Evolutionary conservation across 306 rosid species (phyloP).

Genomic region (Vachellia collinsii): DNA sequence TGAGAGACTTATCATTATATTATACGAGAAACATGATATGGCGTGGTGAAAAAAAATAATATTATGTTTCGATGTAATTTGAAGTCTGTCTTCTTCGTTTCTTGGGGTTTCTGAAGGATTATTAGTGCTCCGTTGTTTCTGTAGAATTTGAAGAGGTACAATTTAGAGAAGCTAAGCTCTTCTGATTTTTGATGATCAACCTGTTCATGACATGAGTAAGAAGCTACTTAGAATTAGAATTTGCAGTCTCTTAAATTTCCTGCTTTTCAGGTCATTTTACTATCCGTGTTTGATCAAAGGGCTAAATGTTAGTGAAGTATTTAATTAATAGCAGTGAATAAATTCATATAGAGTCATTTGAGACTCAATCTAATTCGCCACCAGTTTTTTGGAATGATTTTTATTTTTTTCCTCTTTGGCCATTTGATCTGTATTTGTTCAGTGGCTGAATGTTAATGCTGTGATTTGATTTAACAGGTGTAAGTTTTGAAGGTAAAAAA

Average conservation of each 20-base stretch:
- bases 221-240: constrained; percentile 21
- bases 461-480: too few species aligned
- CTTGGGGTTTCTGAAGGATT: not conserved
- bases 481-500: not conserved
- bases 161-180: constrained; percentile 17
- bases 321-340: not conserved
- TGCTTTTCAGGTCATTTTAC: not conserved
- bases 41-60: not conserved
- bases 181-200: constrained; percentile 34
- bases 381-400: too few species aligned
- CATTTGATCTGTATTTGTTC: too few species aligned
- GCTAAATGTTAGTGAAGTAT: not conserved
- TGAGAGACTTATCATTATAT: constrained; percentile 22
- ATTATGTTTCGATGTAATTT: not conserved
- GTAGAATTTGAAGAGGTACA: constrained; percentile 28
- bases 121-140: constrained; percentile 8
- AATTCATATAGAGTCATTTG: too few species aligned
- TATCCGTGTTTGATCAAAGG: not conserved
- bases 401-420: too few species aligned
- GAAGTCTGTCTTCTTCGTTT: not conserved
- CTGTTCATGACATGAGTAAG: constrained; percentile 20
- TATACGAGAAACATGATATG: not conserved
- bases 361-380: too few species aligned
- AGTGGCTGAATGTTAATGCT: too few species aligned
- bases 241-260: not conserved